Evolutionary conservation across 2,329 filamentous ascomycete genomes (phyloP), one percentile per base, ranked within the genome.

Genomic region (Diaporthe sp.): DNA sequence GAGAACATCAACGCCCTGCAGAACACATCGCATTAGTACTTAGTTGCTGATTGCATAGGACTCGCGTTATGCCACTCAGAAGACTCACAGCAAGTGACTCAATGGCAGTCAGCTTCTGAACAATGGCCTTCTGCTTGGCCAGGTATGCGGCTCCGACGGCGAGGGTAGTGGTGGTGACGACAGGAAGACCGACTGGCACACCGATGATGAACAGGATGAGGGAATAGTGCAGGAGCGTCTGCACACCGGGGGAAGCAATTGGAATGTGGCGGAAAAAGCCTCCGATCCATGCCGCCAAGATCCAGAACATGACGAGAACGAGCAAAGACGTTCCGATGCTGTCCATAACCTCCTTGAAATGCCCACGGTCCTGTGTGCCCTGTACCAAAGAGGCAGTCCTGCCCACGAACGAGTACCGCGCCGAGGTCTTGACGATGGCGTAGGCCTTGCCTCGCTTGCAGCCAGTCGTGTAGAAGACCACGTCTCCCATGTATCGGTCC

Each of bases 261-360:
- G 86, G 86, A 77, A 94, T 82, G 85, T 93, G 86, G 81, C 91
- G 92, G 90, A 91, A 94, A 89, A 95, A 95, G 82, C 92, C 93
- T 84, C 93, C 93, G 78, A 94, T 93, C 93, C 93, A 94, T 78
- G 92, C 88, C 71, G 90, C 86, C 79, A 95, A 87, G 83, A 94
- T 94, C 88, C 90, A 94, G 86, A 93, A 92, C 85, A 94, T 92
- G 86, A 94, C 93, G 76, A 95, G 87, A 79, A 94, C 92, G 78
- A 95, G 88, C 74, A 95, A 87, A 74, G 91, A 86, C 70, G 92
- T 94, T 84, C 93, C 93, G 80, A 95, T 94, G 81, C 90, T 93
- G 89, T 94, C 92, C 93, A 95, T 95, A 87, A 94, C 93, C 78
- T 92, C 92, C 87, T 95, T 94, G 90, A 94, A 78, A 84, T 94